phyloP scores from a whole-genome alignment of 371 early-diverging fungal species.

The Homolaphlyctis polyrhiza region DNA sequence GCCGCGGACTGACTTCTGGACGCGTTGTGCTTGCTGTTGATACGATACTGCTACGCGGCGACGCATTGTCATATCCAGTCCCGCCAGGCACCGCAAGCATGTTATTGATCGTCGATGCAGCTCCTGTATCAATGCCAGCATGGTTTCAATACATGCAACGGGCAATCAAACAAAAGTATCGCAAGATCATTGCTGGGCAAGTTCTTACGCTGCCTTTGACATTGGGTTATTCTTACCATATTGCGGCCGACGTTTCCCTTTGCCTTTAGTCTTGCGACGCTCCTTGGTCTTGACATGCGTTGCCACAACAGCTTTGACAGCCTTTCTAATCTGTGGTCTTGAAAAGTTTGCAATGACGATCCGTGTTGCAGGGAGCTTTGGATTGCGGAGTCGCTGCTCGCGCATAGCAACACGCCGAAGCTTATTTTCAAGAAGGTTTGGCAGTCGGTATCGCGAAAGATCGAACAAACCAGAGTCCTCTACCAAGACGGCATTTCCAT shows the following conservation, averaged over 20 bases:
- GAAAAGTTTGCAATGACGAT: constrained; percentile 16
- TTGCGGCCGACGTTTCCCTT: no score
- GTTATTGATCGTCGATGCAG: no score
- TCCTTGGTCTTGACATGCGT: neutral
- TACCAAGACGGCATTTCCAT: no score
- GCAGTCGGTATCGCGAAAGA: constrained; percentile 10
- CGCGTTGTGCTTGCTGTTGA: no score
- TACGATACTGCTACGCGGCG: no score
- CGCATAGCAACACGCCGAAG: constrained; percentile 10
- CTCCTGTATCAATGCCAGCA: neutral
- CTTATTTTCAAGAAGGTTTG: constrained; percentile 10
- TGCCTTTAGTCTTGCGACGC: neutral
- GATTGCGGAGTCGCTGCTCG: constrained; percentile 6
- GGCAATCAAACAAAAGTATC: neutral
- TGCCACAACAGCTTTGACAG: neutral
- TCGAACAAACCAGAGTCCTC: neutral
- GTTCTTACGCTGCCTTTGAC: no score
- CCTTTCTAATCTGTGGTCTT: neutral
- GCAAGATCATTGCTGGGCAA: no score
- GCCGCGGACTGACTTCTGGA: no score
- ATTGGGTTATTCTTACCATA: neutral
- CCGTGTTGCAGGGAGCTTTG: constrained; percentile 7
- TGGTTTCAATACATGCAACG: neutral
- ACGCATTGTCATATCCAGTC: no score
- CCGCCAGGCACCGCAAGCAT: no score